Conservation (phyloP, 2,329 filamentous ascomycete genomes). For the Arachnopeziza araneosa region DNA sequence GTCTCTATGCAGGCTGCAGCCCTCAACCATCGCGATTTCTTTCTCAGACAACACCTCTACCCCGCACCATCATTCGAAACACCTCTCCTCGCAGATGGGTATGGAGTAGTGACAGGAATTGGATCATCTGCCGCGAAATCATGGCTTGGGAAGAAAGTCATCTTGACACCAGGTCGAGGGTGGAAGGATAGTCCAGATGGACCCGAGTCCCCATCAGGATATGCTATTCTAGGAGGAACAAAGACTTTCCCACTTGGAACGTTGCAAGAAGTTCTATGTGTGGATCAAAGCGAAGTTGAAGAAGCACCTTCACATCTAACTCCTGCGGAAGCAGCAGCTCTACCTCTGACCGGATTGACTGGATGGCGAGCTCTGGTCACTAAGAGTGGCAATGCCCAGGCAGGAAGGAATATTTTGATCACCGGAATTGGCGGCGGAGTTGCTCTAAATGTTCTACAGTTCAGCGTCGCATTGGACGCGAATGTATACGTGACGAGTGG, state of each 20-base stretch:
- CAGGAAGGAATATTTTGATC: conserved; percentile 70
- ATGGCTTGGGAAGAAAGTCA: conserved; percentile 60
- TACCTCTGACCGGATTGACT: conserved; percentile 81
- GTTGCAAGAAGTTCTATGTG: conserved; percentile 64
- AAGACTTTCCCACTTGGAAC: conserved; percentile 61
- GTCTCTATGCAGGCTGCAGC: conserved; percentile 73
- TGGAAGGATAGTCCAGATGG: conserved; percentile 69
- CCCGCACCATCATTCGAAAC: conserved; percentile 74
- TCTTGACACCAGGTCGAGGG: conserved; percentile 71
- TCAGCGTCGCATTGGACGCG: conserved; percentile 63
- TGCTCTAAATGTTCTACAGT: conserved; percentile 74
- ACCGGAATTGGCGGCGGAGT: conserved; percentile 94
- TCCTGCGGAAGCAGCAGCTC: conserved; percentile 70
- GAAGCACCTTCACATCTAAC: conserved; percentile 67
- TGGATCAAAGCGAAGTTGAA: conserved; percentile 70
- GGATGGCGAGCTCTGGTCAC: conserved; percentile 80
- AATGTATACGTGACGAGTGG: conserved; percentile 42
- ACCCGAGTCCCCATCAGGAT: conserved; percentile 60
- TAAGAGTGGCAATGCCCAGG: conserved; percentile 61
- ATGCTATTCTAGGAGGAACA: conserved; percentile 66
- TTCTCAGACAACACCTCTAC: conserved; percentile 89
- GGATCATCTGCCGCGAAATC: conserved; percentile 49
- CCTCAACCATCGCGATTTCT: conserved; percentile 92
- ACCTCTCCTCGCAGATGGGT: conserved; percentile 78
- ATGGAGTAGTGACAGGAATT: conserved; percentile 62